phyloP scores from a whole-genome alignment of 1,284 basidiomycete genomes.

The Trametes pubescens region DNA sequence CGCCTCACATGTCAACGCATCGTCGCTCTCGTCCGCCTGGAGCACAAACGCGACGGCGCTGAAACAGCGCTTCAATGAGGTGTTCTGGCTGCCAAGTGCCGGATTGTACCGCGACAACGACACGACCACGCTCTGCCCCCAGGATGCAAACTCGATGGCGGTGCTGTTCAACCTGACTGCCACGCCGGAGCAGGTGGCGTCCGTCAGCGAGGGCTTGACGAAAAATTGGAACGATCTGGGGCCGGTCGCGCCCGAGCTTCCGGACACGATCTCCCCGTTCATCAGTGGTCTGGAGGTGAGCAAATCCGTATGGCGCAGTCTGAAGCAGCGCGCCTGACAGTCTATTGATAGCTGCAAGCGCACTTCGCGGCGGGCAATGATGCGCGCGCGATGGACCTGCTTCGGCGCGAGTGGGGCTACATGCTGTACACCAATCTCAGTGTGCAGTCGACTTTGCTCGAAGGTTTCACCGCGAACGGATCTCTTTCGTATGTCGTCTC shows the following conservation, averaged over 20 bases:
- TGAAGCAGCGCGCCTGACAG: not conserved
- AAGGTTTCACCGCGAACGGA: constrained; percentile 60
- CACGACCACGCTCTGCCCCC: constrained; percentile 53
- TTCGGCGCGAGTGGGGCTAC: constrained; percentile 60
- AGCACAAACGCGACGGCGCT: constrained; percentile 51
- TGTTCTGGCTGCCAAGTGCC: constrained; percentile 51
- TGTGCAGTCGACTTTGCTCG: constrained; percentile 59
- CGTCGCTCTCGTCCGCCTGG: constrained; percentile 45
- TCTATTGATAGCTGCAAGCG: constrained; percentile 51
- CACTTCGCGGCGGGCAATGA: constrained; percentile 59
- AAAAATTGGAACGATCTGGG: constrained; percentile 59
- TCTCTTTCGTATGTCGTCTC: constrained; percentile 51
- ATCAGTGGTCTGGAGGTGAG: constrained; percentile 58
- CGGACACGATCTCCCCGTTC: constrained; percentile 61
- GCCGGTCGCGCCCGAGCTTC: constrained; percentile 57
- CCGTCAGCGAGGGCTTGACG: constrained; percentile 53
- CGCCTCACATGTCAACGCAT: constrained; percentile 50
- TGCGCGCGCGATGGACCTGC: constrained; percentile 55
- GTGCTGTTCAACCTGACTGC: constrained; percentile 59
- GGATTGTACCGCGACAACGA: constrained; percentile 59
- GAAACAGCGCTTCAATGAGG: constrained; percentile 52
- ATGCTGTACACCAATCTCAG: constrained; percentile 61
- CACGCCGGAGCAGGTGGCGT: constrained; percentile 48
- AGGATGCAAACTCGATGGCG: constrained; percentile 61
- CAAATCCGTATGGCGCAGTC: not conserved